Evolutionary conservation across 2,329 filamentous ascomycete species (phyloP).

Genomic region (Cylindrodendrum hubeiense): DNA sequence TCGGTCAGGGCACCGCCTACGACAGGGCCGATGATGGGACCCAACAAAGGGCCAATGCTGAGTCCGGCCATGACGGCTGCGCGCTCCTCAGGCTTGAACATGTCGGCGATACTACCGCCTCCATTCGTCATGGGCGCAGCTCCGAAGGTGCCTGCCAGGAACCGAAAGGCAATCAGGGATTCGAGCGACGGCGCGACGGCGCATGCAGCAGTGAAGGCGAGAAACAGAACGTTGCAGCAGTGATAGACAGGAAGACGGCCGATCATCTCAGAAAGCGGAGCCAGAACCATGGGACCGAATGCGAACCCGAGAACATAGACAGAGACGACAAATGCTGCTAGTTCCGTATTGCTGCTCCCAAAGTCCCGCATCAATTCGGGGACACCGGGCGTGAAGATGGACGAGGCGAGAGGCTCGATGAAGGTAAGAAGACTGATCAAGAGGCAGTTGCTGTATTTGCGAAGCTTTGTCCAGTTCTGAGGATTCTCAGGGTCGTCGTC

Average conservation of each 20-base stretch:
- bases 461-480: constrained; percentile 71
- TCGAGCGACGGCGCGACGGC: constrained; percentile 54
- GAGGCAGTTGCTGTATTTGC: constrained; percentile 51
- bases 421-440: constrained; percentile 50
- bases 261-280: constrained; percentile 63
- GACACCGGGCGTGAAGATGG: constrained; percentile 74
- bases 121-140: constrained; percentile 67
- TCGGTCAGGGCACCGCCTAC: constrained; percentile 73
- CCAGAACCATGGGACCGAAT: constrained; percentile 61
- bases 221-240: constrained; percentile 53
- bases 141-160: constrained; percentile 65
- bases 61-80: constrained; percentile 66
- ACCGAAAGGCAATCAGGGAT: constrained; percentile 61
- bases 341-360: constrained; percentile 23
- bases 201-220: constrained; percentile 52
- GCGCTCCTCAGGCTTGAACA: constrained; percentile 49
- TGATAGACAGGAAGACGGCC: constrained; percentile 60
- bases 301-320: constrained; percentile 67
- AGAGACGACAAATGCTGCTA: constrained; percentile 47
- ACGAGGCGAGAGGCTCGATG: constrained; percentile 55
- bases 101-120: constrained; percentile 60
- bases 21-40: constrained; percentile 54
- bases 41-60: constrained; percentile 61
- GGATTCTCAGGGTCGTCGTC: constrained; percentile 71
- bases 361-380: constrained; percentile 71